These are phyloP conservation scores for Russula foetens DNA, from an alignment of 768 basidiomycete species.

Conservation along the genomic window DNA sequence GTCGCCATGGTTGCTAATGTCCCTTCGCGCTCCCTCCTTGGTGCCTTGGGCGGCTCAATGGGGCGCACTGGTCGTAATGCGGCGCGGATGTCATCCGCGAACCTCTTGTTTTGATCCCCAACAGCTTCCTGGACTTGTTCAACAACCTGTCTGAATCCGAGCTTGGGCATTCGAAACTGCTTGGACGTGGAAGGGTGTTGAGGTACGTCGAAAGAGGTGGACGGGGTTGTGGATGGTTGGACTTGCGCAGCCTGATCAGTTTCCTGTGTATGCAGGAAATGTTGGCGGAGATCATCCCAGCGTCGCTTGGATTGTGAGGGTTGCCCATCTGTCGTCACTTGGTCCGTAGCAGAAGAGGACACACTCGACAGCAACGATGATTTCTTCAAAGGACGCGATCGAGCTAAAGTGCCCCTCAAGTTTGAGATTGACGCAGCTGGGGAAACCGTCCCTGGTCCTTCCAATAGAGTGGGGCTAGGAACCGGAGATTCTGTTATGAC, in stretches of 20 bases:
- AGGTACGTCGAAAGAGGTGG: background rate
- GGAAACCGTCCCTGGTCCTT: constrained; percentile 3
- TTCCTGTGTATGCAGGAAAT: constrained; percentile 36
- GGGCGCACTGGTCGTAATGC: constrained; percentile 49
- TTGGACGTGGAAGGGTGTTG: constrained; percentile 18
- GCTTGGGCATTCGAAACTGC: constrained; percentile 38
- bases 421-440: background rate
- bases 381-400: constrained; percentile 15
- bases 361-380: constrained; percentile 14
- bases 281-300: constrained; percentile 49
- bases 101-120: constrained; percentile 40
- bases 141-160: constrained; percentile 58
- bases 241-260: constrained; percentile 14
- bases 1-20: constrained; percentile 7
- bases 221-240: constrained; percentile 20
- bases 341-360: constrained; percentile 9
- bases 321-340: background rate
- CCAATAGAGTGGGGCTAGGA: constrained; percentile 1
- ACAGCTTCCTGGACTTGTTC: constrained; percentile 50
- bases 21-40: constrained; percentile 26
- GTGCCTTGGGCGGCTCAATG: constrained; percentile 31
- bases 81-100: constrained; percentile 48
- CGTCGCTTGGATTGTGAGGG: constrained; percentile 34
- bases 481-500: constrained; percentile 4
- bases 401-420: background rate